Evolutionary conservation across 2,329 filamentous ascomycete species (phyloP).

Genomic region (Daldinia sp.): DNA sequence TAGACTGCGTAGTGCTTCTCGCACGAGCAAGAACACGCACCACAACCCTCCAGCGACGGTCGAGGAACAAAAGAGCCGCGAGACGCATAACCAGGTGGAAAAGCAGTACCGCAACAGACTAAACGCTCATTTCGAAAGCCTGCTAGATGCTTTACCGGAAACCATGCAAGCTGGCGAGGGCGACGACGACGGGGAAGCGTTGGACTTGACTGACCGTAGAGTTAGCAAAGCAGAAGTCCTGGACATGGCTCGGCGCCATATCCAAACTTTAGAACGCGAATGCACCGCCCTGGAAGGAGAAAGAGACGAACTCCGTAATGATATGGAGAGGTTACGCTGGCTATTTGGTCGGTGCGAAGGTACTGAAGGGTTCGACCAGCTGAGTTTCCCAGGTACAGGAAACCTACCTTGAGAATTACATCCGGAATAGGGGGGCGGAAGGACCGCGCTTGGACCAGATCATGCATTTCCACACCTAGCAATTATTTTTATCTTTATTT

Average conservation of each 20-base stretch:
- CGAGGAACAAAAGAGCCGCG: constrained; percentile 47
- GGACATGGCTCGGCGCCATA: constrained; percentile 54
- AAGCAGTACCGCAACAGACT: constrained; percentile 59
- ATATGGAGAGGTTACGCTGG: constrained; percentile 44
- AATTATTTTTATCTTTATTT: constrained; percentile 11
- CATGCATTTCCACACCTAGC: background rate
- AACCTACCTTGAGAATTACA: constrained; percentile 2
- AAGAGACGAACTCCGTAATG: constrained; percentile 47
- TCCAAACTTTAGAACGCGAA: constrained; percentile 52
- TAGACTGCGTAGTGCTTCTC: constrained; percentile 46
- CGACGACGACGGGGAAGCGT: constrained; percentile 43
- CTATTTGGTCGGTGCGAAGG: constrained; percentile 43
- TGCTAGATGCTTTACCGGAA: constrained; percentile 52
- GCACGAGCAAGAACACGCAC: constrained; percentile 48
- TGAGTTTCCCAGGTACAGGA: constrained; percentile 20
- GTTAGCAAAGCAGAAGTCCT: constrained; percentile 39
- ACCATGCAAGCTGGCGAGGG: constrained; percentile 44
- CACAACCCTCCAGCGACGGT: constrained; percentile 47
- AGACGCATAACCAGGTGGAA: constrained; percentile 57
- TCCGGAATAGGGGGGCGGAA: background rate
- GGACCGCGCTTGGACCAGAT: background rate
- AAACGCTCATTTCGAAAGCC: constrained; percentile 55
- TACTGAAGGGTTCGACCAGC: constrained; percentile 24
- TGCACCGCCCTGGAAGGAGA: constrained; percentile 49
- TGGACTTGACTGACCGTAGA: constrained; percentile 35